phyloP scores from a whole-genome alignment of 1,284 basidiomycete species.

The Trichosporon sp. region DNA sequence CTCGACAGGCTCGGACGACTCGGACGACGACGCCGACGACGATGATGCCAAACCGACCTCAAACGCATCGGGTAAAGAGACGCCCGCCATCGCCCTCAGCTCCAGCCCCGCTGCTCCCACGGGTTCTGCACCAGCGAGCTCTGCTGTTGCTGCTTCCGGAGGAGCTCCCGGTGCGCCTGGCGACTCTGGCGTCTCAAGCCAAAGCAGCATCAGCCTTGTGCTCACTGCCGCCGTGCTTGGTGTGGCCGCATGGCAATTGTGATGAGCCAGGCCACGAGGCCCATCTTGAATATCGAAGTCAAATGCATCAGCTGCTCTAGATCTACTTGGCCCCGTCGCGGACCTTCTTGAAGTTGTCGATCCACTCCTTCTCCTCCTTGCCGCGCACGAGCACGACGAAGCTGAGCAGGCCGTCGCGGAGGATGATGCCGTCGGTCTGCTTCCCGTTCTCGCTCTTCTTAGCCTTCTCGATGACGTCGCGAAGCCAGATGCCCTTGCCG shows the following conservation, averaged over 20 bases:
- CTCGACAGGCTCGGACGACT: no score
- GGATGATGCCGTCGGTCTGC: conserved; percentile 70
- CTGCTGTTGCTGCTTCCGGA: no score
- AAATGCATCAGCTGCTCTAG: conserved; percentile 56
- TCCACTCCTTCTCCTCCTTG: conserved; percentile 75
- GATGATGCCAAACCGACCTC: not conserved
- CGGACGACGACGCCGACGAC: not conserved
- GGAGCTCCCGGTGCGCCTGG: not conserved
- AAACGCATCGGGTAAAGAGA: not conserved
- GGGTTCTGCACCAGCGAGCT: no score
- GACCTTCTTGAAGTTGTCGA: conserved; percentile 74
- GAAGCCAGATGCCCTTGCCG: conserved; percentile 78
- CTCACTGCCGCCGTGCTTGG: no score
- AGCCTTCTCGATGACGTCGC: conserved; percentile 64
- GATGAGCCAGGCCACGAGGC: no score
- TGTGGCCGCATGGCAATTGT: not conserved
- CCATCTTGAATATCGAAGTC: not conserved
- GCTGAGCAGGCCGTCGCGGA: conserved; percentile 79
- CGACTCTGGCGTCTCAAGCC: not conserved
- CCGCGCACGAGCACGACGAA: conserved; percentile 83
- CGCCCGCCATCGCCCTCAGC: not conserved
- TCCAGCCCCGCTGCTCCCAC: not conserved
- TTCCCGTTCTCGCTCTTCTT: conserved; percentile 55
- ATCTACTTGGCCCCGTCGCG: conserved; percentile 17
- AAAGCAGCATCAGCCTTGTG: not conserved